Percentiles rank a stretch among this genome's conserved stretches.
Evolutionary conservation across 495 filamentous ascomycete species (phyloP).

Genomic region (Mycothermus thermophilus): DNA sequence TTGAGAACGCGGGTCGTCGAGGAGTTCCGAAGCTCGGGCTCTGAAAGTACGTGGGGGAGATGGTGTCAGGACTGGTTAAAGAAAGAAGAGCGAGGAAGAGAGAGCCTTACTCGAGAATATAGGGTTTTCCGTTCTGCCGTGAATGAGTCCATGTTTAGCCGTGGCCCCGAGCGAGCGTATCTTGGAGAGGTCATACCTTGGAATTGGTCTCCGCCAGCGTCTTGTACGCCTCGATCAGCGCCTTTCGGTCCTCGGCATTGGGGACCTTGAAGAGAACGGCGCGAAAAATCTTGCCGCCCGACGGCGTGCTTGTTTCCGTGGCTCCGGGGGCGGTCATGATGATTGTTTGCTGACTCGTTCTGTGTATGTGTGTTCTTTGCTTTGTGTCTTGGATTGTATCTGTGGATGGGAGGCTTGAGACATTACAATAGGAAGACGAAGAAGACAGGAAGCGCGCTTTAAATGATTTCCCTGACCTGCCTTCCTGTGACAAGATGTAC

Average conservation of each 20-base stretch:
- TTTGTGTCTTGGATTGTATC: no score
- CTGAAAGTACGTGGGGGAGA: slow-evolving; percentile 6
- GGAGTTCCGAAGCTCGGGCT: slow-evolving; percentile 29
- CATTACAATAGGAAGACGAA: neutral
- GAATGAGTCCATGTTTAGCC: no score
- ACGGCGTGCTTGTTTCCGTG: neutral
- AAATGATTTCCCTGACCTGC: no score
- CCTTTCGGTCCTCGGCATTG: slow-evolving; percentile 14
- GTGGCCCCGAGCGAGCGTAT: no score
- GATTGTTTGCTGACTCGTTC: neutral
- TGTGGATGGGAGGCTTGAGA: neutral
- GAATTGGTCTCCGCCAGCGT: no score
- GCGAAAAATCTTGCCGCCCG: slow-evolving; percentile 13
- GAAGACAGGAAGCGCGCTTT: no score
- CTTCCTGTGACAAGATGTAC: no score
- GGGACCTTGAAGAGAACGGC: slow-evolving; percentile 29
- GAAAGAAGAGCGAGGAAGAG: neutral
- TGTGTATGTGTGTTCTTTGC: neutral
- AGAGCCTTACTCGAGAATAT: slow-evolving; percentile 34
- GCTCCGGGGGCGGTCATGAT: neutral
- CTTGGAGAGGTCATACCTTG: no score
- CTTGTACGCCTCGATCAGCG: slow-evolving; percentile 22
- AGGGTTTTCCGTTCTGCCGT: slow-evolving; percentile 52
- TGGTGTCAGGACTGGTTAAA: neutral
- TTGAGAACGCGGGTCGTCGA: slow-evolving; percentile 41